A percentile compares a stretch with the other conserved stretches of the same genome.
Evolutionary conservation across 768 basidiomycete genomes (phyloP).

Genomic region (Daedaleopsis nitida): DNA sequence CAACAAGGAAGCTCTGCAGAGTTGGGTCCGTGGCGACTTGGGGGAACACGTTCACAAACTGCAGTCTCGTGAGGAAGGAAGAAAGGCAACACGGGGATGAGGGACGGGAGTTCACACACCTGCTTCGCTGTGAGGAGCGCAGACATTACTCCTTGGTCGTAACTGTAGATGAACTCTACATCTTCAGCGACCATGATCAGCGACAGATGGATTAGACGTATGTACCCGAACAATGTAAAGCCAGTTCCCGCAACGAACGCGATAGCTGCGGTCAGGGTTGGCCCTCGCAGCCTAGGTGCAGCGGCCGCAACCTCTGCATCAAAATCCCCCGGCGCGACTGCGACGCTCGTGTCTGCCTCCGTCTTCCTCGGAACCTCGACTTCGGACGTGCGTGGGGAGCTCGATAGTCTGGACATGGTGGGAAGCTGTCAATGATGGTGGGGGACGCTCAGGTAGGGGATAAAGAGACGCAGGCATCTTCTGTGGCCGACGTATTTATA

Average conservation of each 20-base stretch:
- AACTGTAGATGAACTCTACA: constrained; percentile 35
- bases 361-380: constrained; percentile 2
- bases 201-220: neutral
- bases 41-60: constrained; percentile 63
- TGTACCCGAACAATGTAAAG: constrained; percentile 63
- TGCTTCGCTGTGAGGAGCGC: constrained; percentile 58
- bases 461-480: neutral
- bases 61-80: neutral
- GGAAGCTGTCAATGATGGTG: neutral
- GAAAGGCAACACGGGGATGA: neutral
- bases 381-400: constrained; percentile 6
- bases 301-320: constrained; percentile 38
- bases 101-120: constrained; percentile 29
- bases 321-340: constrained; percentile 24
- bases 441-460: neutral
- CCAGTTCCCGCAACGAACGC: constrained; percentile 61
- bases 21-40: constrained; percentile 55
- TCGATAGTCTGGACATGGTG: constrained; percentile 18
- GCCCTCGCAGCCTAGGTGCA: constrained; percentile 42
- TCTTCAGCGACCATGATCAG: neutral
- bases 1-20: constrained; percentile 60
- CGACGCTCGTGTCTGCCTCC: constrained; percentile 4
- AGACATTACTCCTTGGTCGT: constrained; percentile 76
- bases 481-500: neutral
- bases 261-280: constrained; percentile 46